phyloP scores from a whole-genome alignment of 108 stramenopile genomes.

The Stephanodiscus triporus region DNA sequence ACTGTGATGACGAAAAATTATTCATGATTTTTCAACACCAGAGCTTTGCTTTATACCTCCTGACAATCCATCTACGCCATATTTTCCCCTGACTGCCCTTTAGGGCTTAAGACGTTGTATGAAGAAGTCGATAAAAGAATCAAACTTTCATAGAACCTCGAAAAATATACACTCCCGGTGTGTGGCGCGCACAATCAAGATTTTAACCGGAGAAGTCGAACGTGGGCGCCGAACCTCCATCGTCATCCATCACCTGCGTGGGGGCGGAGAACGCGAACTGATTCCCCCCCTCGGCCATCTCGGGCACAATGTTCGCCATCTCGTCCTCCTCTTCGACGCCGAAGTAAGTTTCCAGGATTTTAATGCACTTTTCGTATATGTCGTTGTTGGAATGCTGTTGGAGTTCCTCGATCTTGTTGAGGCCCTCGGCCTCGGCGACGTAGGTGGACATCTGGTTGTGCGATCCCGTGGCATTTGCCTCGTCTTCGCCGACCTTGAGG shows the following conservation, averaged over 20 bases:
- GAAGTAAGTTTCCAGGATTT: conserved; percentile 94
- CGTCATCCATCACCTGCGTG: conserved; percentile 33
- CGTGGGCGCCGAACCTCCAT: conserved; percentile 24
- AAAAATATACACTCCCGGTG: not conserved
- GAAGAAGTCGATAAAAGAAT: not conserved
- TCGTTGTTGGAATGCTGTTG: conserved; percentile 95
- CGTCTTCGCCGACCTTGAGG: conserved; percentile 94
- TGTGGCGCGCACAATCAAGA: not conserved
- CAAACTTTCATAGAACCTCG: conserved; percentile 13
- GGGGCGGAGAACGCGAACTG: conserved; percentile 78
- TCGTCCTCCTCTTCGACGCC: conserved; percentile 93
- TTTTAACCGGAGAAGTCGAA: conserved; percentile 41
- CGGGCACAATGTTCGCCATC: conserved; percentile 71
- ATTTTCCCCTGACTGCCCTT: not conserved
- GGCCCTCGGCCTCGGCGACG: conserved; percentile 93
- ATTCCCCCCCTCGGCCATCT: conserved; percentile 61
- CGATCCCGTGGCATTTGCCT: conserved; percentile 71
- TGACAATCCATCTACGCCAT: not conserved
- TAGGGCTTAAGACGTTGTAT: not conserved
- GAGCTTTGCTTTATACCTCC: not conserved
- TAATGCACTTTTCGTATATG: conserved; percentile 91
- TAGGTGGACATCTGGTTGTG: conserved; percentile 93
- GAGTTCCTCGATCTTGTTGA: conserved; percentile 92
- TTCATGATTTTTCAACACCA: conserved; percentile 16
- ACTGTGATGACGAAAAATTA: conserved; percentile 13